A percentile compares a stretch with the other conserved stretches of the same genome.
phyloP scores from a whole-genome alignment of 768 basidiomycete species.

The Boletus sp. region DNA sequence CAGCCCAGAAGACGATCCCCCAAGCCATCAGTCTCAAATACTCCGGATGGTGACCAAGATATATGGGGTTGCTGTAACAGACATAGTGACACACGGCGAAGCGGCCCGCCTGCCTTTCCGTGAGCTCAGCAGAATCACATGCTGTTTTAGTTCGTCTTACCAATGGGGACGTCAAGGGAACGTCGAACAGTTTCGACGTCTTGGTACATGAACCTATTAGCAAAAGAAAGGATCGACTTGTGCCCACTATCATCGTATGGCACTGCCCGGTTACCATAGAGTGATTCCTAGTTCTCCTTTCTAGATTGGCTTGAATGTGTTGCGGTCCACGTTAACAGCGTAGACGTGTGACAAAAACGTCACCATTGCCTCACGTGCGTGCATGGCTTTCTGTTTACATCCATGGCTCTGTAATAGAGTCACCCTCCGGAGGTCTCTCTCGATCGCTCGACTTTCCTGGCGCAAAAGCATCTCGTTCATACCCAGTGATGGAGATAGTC shows the following conservation, averaged over 20 bases:
- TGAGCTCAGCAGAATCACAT: slow-evolving; percentile 21
- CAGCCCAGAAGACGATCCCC: slow-evolving; percentile 55
- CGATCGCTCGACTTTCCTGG: slow-evolving; percentile 69
- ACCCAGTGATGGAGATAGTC: slow-evolving; percentile 66
- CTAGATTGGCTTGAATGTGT: slow-evolving; percentile 59
- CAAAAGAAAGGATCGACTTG: not conserved
- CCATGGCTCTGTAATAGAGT: slow-evolving; percentile 67
- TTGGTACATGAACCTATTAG: slow-evolving; percentile 19
- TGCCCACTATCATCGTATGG: no score
- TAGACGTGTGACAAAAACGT: slow-evolving; percentile 64
- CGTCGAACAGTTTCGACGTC: slow-evolving; percentile 69
- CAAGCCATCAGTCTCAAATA: slow-evolving; percentile 51
- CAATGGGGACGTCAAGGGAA: slow-evolving; percentile 69
- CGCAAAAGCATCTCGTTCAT: slow-evolving; percentile 67
- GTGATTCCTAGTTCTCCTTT: slow-evolving; percentile 76
- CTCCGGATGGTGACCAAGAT: slow-evolving; percentile 66
- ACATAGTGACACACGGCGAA: slow-evolving; percentile 44
- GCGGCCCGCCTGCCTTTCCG: slow-evolving; percentile 41
- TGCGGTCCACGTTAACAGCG: slow-evolving; percentile 63
- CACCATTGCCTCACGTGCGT: not conserved
- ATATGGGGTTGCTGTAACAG: slow-evolving; percentile 57
- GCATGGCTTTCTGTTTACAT: slow-evolving; percentile 42
- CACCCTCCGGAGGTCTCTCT: slow-evolving; percentile 52
- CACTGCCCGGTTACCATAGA: slow-evolving; percentile 70
- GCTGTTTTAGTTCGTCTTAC: slow-evolving; percentile 39